A percentile compares a stretch with the other conserved stretches of the same genome.
These are phyloP conservation scores for Epichloe hybrida DNA, from an alignment of 2,329 filamentous ascomycete species.

Conservation along the genomic window DNA sequence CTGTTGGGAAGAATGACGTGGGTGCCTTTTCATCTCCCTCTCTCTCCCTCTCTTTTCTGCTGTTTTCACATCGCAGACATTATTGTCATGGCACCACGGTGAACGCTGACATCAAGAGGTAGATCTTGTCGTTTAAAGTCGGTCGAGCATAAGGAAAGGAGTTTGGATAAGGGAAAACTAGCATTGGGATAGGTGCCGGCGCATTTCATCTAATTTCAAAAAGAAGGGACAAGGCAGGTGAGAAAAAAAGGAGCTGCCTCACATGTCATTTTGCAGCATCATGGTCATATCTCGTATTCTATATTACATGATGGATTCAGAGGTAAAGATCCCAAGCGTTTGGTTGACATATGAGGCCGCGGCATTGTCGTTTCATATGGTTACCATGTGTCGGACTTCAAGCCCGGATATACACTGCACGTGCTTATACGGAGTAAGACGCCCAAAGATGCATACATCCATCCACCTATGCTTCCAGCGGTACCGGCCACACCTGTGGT, in stretches of 20 bases:
- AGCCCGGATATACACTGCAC: no score
- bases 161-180: background rate
- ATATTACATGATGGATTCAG: background rate
- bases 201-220: background rate
- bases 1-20: slow-evolving; percentile 90
- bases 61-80: slow-evolving; percentile 14
- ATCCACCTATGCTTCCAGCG: slow-evolving; percentile 2
- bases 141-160: slow-evolving; percentile 38
- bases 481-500: slow-evolving; percentile 19
- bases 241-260: background rate
- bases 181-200: background rate
- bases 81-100: background rate
- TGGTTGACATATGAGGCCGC: background rate
- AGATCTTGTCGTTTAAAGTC: slow-evolving; percentile 84
- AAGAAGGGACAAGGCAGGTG: background rate
- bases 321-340: background rate
- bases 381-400: no score
- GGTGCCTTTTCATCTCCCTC: slow-evolving; percentile 25
- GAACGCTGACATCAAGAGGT: background rate
- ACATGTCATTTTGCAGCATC: background rate
- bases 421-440: background rate
- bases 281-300: background rate
- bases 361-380: no score
- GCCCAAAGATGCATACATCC: background rate
- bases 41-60: background rate